Evolutionary conservation across 2,329 filamentous ascomycete genomes (phyloP).

Genomic region (Cordyceps militaris): DNA sequence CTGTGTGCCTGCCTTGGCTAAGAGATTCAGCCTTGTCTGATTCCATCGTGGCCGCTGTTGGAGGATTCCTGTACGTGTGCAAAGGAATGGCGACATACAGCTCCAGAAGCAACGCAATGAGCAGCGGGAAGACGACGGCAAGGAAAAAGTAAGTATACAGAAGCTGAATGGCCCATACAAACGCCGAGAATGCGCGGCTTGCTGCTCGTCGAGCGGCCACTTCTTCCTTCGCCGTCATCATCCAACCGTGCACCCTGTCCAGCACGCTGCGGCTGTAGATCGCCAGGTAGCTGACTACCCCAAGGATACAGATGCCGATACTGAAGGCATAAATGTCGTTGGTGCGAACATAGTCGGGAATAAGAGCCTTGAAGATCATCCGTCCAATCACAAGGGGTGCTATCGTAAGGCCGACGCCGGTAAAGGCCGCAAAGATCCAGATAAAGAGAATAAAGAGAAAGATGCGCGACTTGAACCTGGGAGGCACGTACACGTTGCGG

Average conservation of each 20-base stretch:
- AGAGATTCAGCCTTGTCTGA: constrained; percentile 19
- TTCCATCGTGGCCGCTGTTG: constrained; percentile 24
- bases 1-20: constrained; percentile 48
- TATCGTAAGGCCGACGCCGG: constrained; percentile 79
- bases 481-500: constrained; percentile 72
- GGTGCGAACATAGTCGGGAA: constrained; percentile 65
- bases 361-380: constrained; percentile 62
- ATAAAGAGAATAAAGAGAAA: constrained; percentile 81
- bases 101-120: constrained; percentile 75
- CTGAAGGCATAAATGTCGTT: constrained; percentile 98
- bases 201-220: constrained; percentile 18
- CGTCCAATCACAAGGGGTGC: constrained; percentile 81
- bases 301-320: constrained; percentile 76
- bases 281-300: constrained; percentile 55
- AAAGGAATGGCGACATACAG: constrained; percentile 83
- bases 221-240: constrained; percentile 18
- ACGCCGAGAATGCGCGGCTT: constrained; percentile 22
- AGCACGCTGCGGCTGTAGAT: constrained; percentile 42
- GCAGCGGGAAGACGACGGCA: constrained; percentile 69
- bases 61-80: constrained; percentile 63
- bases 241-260: constrained; percentile 26
- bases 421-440: constrained; percentile 87
- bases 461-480: constrained; percentile 73
- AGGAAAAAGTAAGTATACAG: constrained; percentile 71
- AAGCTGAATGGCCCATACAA: constrained; percentile 38